Evolutionary conservation across 345 rosid genomes (phyloP), one percentile per base, ranked within the genome.

Genomic region (Noccaea bulbosa): DNA sequence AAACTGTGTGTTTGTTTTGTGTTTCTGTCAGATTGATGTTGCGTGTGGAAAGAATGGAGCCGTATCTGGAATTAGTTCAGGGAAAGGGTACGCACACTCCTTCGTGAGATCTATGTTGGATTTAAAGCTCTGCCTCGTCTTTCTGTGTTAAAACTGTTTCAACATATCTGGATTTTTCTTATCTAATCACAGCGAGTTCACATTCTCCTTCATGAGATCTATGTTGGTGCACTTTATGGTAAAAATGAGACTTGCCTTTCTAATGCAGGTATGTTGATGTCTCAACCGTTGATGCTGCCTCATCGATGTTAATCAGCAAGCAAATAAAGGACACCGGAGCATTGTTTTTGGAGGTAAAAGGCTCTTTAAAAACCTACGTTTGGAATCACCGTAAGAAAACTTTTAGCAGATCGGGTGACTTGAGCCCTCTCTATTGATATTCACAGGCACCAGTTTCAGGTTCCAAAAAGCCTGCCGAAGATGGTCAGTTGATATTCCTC

Each of bases 401-500:
- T 60, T 35, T 35, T 62, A 34, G 35, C 45, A 30, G n/a, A 52
- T 14, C 7, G 0, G 8, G 11, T 59, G 10, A 45, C 16, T 62
- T 71, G 10, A 56, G 11, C 46, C 17, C 3, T 41, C 59, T 70
- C n/a, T 5, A 4, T 6, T 54, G 14, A 55, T 54, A 47, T 71
- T 48, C 66, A 27, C 45, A 92, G 96, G 97, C 98, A 78, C 97
- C 98, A 73, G 98, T 93, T 73, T 90, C 98, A 8, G 97, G 97
- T 72, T 90, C 97, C 54, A 88, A 90, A 79, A 93, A 90, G 81
- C 97, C 97, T 7, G 96, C 97, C 11, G 92, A 90, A 82, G 97
- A 93, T 64, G 96, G 96, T 38, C 88, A 88, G 59, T 67, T 93
- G 50, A 88, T 90, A 80, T 90, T 93, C 75, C 97, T 93, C 64